Conservation (phyloP, 1,139 yeast genomes). For the Yamadazyma diddensiae region DNA sequence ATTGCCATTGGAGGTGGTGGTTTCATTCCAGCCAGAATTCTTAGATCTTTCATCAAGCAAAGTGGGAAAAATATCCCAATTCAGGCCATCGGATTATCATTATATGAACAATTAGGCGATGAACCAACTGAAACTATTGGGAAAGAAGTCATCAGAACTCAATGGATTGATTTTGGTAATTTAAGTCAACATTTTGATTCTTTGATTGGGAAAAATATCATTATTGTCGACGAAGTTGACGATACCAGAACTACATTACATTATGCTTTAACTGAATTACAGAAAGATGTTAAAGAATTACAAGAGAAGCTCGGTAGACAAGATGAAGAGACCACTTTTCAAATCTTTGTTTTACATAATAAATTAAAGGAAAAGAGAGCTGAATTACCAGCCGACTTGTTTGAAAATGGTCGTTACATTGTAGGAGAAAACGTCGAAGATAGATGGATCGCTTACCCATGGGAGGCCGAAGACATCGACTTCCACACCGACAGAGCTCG, state of each 20-base stretch:
- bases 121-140: constrained; percentile 49
- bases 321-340: constrained; percentile 44
- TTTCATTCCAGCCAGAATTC: constrained; percentile 62
- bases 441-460: constrained; percentile 62
- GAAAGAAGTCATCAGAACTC: constrained; percentile 59
- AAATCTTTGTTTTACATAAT: constrained; percentile 58
- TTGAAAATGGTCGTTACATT: constrained; percentile 47
- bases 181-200: constrained; percentile 52
- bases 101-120: constrained; percentile 55
- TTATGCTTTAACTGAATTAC: constrained; percentile 56
- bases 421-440: constrained; percentile 56
- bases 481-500: constrained; percentile 37
- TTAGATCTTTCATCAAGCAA: constrained; percentile 57
- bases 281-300: constrained; percentile 54
- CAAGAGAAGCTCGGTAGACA: constrained; percentile 43
- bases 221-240: constrained; percentile 69
- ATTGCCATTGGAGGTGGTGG: constrained; percentile 73
- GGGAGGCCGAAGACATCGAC: constrained; percentile 57
- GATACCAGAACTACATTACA: constrained; percentile 66
- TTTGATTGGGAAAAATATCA: constrained; percentile 56
- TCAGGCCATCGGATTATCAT: constrained; percentile 61
- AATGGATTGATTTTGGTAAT: constrained; percentile 64
- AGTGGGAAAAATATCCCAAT: constrained; percentile 61
- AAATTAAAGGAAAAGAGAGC: constrained; percentile 57
- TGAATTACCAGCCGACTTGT: constrained; percentile 42